Conservation (phyloP, 345 rosid species). For the Aethionema arabicum region DNA sequence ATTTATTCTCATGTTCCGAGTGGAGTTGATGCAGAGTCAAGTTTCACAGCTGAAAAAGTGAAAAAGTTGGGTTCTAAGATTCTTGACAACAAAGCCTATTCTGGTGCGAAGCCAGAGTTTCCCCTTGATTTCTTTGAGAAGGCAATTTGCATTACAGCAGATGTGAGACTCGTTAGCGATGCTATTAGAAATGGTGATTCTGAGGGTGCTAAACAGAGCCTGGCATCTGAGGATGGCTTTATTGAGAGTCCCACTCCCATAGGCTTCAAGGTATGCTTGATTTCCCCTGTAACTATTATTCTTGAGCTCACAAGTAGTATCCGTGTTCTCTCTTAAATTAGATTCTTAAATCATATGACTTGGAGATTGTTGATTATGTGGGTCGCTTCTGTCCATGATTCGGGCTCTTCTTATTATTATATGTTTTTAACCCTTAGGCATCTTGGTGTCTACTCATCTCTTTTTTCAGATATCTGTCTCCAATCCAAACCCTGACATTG, state of each 20-base stretch:
- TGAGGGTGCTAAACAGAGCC: slow-evolving; percentile 88
- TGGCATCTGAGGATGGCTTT: slow-evolving; percentile 92
- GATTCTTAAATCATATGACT: slow-evolving; percentile 19
- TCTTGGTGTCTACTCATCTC: slow-evolving; percentile 14
- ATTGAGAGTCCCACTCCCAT: slow-evolving; percentile 79
- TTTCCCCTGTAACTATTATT: slow-evolving; percentile 22
- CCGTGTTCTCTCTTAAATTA: slow-evolving; percentile 8
- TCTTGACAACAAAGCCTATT: slow-evolving; percentile 76
- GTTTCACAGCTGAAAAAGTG: slow-evolving; percentile 74
- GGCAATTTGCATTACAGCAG: slow-evolving; percentile 84
- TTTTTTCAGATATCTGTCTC: slow-evolving; percentile 75
- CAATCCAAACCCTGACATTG: slow-evolving; percentile 91
- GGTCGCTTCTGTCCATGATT: slow-evolving; percentile 9
- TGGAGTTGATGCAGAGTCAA: slow-evolving; percentile 62
- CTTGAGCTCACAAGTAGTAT: slow-evolving; percentile 1
- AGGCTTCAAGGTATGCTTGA: slow-evolving; percentile 78
- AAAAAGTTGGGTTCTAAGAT: slow-evolving; percentile 84
- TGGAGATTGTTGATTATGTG: slow-evolving; percentile 10
- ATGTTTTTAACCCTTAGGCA: slow-evolving; percentile 1
- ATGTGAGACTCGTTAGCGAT: slow-evolving; percentile 90
- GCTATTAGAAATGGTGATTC: slow-evolving; percentile 90
- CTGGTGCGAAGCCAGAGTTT: slow-evolving; percentile 81
- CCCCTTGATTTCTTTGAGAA: slow-evolving; percentile 98
- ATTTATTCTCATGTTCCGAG: slow-evolving; percentile 69
- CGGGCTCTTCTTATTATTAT: not conserved